Evolutionary conservation across 2,329 filamentous ascomycete genomes (phyloP).

Genomic region (Thielaviopsis cerberus): DNA sequence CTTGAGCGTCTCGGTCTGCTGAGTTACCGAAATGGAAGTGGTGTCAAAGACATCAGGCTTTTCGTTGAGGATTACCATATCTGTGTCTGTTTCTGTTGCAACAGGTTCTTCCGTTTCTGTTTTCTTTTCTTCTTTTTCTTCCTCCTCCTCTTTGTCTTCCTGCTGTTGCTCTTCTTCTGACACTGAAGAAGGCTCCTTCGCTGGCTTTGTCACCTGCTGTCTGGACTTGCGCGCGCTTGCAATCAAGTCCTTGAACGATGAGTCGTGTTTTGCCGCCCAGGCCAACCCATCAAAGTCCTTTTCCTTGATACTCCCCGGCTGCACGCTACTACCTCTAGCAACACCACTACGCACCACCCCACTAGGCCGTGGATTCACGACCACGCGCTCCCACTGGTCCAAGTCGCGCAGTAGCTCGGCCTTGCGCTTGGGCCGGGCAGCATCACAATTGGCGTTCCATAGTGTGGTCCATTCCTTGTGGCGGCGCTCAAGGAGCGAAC

Average conservation of each 20-base stretch:
- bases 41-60: not conserved
- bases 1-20: not conserved
- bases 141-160: not conserved
- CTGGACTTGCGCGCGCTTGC: constrained; percentile 48
- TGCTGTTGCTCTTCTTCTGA: not conserved
- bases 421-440: constrained; percentile 50
- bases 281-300: constrained; percentile 73
- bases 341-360: constrained; percentile 31
- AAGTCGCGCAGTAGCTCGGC: constrained; percentile 58
- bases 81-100: not conserved
- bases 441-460: constrained; percentile 95
- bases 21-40: not conserved
- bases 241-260: constrained; percentile 64
- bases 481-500: constrained; percentile 52
- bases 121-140: too few species aligned
- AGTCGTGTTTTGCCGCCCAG: constrained; percentile 56
- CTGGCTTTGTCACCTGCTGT: constrained; percentile 19
- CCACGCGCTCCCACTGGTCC: constrained; percentile 69
- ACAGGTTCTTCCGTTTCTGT: too few species aligned
- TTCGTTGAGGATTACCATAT: not conserved
- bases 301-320: constrained; percentile 43
- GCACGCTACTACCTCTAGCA: constrained; percentile 23
- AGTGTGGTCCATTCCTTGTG: constrained; percentile 89
- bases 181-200: not conserved
- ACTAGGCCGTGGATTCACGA: constrained; percentile 20